A percentile compares a stretch with the other conserved stretches of the same genome.
These are phyloP conservation scores for Hordeum marinum DNA, from an alignment of 176 grass and related monocot species.

Conservation along the genomic window DNA sequence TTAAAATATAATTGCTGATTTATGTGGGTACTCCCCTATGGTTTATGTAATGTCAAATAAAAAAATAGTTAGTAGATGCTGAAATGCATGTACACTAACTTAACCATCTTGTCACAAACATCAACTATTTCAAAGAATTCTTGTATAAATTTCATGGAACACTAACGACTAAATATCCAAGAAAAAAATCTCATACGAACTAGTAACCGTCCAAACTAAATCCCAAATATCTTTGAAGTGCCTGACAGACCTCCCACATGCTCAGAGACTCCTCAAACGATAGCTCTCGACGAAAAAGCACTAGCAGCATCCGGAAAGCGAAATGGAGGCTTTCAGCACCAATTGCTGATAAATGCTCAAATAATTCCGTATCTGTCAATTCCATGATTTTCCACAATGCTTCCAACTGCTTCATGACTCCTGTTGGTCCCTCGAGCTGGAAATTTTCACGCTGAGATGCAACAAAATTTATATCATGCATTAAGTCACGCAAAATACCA, in stretches of 20 bases:
- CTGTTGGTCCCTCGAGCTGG: constrained; percentile 94
- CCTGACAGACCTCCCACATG: constrained; percentile 93
- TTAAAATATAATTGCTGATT: background rate
- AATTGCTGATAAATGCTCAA: constrained; percentile 83
- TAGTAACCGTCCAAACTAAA: background rate
- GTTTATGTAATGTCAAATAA: constrained; percentile 3
- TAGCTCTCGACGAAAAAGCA: constrained; percentile 96
- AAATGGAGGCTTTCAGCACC: constrained; percentile 99
- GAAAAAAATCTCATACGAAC: background rate
- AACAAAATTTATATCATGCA: constrained; percentile 29
- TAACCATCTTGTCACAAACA: no score
- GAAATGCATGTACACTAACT: constrained; percentile 5
- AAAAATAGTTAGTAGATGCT: background rate
- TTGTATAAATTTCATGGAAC: background rate
- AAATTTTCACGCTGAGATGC: constrained; percentile 89
- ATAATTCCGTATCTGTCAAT: constrained; percentile 76
- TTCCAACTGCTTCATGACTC: constrained; percentile 95
- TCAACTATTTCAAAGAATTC: no score
- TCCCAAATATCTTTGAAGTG: constrained; percentile 13
- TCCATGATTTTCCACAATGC: constrained; percentile 93
- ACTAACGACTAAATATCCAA: background rate
- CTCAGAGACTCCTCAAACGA: constrained; percentile 81
- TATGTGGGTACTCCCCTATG: background rate
- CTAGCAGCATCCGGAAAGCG: constrained; percentile 96
- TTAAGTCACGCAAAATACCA: background rate